Evolutionary conservation across 176 grass and related monocot species (phyloP), one percentile per base, ranked within the genome.

Genomic region (Carex kokanica): DNA sequence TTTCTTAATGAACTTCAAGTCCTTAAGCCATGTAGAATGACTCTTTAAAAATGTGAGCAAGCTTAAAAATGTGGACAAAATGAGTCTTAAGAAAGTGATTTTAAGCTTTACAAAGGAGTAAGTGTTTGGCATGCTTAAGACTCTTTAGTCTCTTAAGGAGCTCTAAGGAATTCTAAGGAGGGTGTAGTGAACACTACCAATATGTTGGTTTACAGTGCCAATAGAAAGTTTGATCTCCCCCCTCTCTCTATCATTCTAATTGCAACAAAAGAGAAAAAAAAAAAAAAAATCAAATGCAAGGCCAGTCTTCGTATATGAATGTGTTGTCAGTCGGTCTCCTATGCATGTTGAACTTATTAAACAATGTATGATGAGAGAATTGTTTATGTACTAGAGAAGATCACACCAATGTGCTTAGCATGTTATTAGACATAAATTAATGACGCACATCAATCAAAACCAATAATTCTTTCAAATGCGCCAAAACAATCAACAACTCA

Each of bases 261-360:
- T 49, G 47, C 73, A 56, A 78, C 10, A 55, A 10, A 54, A 6
- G 12, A 57, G 3, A 38, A 24, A 13, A 20, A 80, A 16, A 12
- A 43, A 60, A 52, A 4, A 51, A 8, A 49, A 60, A 81, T 41
- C 11, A 61, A 81, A 32, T 63, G 59, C 34, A 23, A 60, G 9
- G 4, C 15, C 2, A 23, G 78, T 80, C 36, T 80, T 80, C 20
- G 40, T 80, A 10, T 65, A 61, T 61, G 23, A 53, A 23, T 82
- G 80, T 82, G 80, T 63, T 82, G 60, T 82, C 80, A 66, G 60
- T 82, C 80, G 80, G 80, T 67, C 80, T 82, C 66, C 80, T 23
- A 82, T 67, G 60, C 80, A 82, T 64, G 60, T 82, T 82, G 61
- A 65, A 82, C 3, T 6, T 45, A 67, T 34, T 64, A 82, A 82